phyloP scores from a whole-genome alignment of 2,329 filamentous ascomycete species.

The Penicillium sclerotiorum region DNA sequence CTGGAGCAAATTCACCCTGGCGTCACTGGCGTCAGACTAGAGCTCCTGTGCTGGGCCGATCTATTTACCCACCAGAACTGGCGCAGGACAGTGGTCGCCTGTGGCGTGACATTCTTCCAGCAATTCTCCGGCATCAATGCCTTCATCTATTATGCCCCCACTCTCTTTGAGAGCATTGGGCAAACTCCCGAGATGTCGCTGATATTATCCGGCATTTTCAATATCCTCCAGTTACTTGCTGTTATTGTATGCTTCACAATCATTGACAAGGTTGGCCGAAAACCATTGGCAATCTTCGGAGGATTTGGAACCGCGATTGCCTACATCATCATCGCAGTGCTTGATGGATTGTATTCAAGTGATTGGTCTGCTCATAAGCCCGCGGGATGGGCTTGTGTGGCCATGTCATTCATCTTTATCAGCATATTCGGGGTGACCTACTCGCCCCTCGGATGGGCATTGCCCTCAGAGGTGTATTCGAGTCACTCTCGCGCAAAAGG shows the following conservation, averaged over 20 bases:
- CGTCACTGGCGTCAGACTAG: neutral
- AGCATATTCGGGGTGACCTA: conserved; percentile 25
- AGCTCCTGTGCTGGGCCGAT: neutral
- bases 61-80: neutral
- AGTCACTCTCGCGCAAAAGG: conserved; percentile 40
- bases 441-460: conserved; percentile 38
- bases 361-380: conserved; percentile 26
- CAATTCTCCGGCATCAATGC: too few relatives aligned
- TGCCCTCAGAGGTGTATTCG: conserved; percentile 43
- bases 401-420: conserved; percentile 9
- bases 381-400: conserved; percentile 27
- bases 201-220: too few relatives aligned
- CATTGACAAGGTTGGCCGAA: conserved; percentile 37
- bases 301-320: conserved; percentile 31
- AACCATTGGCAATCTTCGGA: conserved; percentile 32
- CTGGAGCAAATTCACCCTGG: too few relatives aligned
- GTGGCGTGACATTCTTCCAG: conserved; percentile 1
- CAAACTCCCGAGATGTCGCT: too few relatives aligned
- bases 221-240: too few relatives aligned
- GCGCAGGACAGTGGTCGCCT: neutral
- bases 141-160: too few relatives aligned
- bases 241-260: conserved; percentile 33
- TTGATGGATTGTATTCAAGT: conserved; percentile 23
- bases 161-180: too few relatives aligned
- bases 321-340: conserved; percentile 34